phyloP scores from a whole-genome alignment of 1,139 yeast species.

The Zygosaccharomyces pseudobailii region DNA sequence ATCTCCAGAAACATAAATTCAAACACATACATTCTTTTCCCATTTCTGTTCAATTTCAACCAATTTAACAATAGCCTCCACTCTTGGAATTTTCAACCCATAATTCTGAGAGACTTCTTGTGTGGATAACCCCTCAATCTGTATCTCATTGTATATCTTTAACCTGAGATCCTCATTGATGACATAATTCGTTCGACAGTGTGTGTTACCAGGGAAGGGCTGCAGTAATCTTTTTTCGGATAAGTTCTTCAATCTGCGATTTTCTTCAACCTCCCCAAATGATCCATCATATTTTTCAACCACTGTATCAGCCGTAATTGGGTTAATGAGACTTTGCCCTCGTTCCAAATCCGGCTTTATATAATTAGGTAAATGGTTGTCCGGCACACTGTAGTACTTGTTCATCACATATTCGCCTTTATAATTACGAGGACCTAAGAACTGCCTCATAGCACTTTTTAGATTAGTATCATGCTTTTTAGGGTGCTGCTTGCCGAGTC shows the following conservation, averaged over 20 bases:
- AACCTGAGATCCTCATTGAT: conserved; percentile 56
- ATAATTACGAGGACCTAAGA: conserved; percentile 78
- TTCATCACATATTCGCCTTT: conserved; percentile 79
- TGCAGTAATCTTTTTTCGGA: conserved; percentile 42
- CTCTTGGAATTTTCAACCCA: conserved; percentile 76
- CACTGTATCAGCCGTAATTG: conserved; percentile 36
- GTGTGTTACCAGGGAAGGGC: conserved; percentile 77
- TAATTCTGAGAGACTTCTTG: conserved; percentile 77
- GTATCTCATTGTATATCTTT: conserved; percentile 55
- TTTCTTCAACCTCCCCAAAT: conserved; percentile 15
- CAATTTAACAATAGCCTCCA: conserved; percentile 77
- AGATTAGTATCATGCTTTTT: conserved; percentile 40
- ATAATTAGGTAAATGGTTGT: conserved; percentile 69
- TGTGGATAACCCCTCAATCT: conserved; percentile 47
- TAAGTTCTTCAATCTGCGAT: conserved; percentile 25
- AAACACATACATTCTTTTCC: conserved; percentile 54
- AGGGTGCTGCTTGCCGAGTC: conserved; percentile 40
- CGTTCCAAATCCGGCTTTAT: conserved; percentile 54
- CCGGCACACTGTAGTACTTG: conserved; percentile 70
- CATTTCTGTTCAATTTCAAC: conserved; percentile 58
- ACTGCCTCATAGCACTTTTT: conserved; percentile 38
- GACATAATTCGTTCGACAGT: conserved; percentile 62
- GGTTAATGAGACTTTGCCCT: conserved; percentile 40
- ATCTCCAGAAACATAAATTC: neutral
- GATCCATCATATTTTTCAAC: conserved; percentile 25